These are phyloP conservation scores for Wickerhamiella infanticola DNA, from an alignment of 1,139 yeast genomes.

Conservation along the genomic window DNA sequence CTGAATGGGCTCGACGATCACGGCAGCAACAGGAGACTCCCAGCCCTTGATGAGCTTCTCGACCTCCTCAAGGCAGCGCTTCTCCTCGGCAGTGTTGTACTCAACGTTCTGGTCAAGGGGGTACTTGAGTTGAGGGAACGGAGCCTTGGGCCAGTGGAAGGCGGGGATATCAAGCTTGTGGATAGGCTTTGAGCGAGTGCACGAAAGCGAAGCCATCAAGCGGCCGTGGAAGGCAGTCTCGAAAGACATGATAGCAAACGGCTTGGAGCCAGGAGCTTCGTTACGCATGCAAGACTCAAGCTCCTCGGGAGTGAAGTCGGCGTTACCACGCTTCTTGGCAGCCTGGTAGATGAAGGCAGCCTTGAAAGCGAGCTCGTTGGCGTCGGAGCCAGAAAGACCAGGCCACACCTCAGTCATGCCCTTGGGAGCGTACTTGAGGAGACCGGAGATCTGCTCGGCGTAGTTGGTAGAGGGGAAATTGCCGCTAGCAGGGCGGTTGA, in stretches of 20 bases:
- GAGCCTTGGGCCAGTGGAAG: slow-evolving; percentile 78
- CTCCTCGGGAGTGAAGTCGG: slow-evolving; percentile 45
- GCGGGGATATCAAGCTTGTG: slow-evolving; percentile 77
- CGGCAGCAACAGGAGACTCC: slow-evolving; percentile 58
- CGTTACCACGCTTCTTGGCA: slow-evolving; percentile 39
- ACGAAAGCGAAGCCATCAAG: slow-evolving; percentile 61
- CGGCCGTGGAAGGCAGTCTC: slow-evolving; percentile 72
- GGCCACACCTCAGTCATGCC: slow-evolving; percentile 58
- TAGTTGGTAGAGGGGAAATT: slow-evolving; percentile 56
- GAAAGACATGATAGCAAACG: slow-evolving; percentile 56
- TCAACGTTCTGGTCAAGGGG: slow-evolving; percentile 46
- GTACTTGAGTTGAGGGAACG: slow-evolving; percentile 59
- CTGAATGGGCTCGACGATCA: slow-evolving; percentile 67
- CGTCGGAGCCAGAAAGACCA: slow-evolving; percentile 70
- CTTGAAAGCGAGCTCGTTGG: slow-evolving; percentile 71
- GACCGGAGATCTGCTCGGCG: slow-evolving; percentile 38
- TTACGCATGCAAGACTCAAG: slow-evolving; percentile 47
- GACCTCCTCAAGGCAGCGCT: slow-evolving; percentile 43
- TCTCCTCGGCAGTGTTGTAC: slow-evolving; percentile 49
- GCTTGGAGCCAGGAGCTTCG: slow-evolving; percentile 59
- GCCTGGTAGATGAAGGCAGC: slow-evolving; percentile 72
- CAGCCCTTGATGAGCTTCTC: slow-evolving; percentile 42
- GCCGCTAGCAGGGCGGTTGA: slow-evolving; percentile 66
- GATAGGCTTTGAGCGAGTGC: slow-evolving; percentile 68
- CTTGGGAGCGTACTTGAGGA: slow-evolving; percentile 53